Base-by-base conservation (phyloP, 2,329 filamentous ascomycete species). In the Cryoendolithus antarcticus region DNA sequence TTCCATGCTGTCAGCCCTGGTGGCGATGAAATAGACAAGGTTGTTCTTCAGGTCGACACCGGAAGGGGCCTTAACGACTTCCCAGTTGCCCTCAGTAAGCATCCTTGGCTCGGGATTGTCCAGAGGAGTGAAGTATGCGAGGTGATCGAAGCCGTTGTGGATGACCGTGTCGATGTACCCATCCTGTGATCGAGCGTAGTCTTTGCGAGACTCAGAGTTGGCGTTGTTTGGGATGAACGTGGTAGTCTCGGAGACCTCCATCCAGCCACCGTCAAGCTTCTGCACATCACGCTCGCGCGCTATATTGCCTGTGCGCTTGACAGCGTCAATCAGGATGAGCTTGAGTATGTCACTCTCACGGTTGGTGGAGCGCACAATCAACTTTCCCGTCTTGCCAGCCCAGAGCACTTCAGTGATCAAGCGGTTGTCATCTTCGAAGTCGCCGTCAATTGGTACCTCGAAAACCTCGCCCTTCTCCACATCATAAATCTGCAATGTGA, bases 121-220 rank as follows among this genome's bases (percentile, higher is more conserved):
- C 38, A 96, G 62, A 2, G 91, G 89, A 0, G 81, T 80, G 57
- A 95, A 98, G 63, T 96, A 96, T 0, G 82, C 91, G 37, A 98
- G 66, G 52, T 98, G 91, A 50, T 96, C 85, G 50, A 83, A 85
- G 40, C 86, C 80, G 12, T 93, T 74, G 54, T 93, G 71, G 40
- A 96, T 82, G 43, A 96, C 68, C 0, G 82, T 86, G 60, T 98
- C 91, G 45, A 98, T 79, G 54, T 98, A 98, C 12, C 91, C 91
- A 59, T 95, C 86, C 4, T 89, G 62, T 2, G 74, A 69, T 29
- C 58, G 47, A 11, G 38, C 32, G 19, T 27, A 38, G 4, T 42
- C 40, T 29, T 38, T 37, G 13, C 88, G 78, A 9, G 83, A 84
- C 45, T 83, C 85, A 13, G 82, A 73, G 57, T 95, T 84, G 3